Conservation (phyloP, 2,329 filamentous ascomycete species). For the Corynespora cassiicola region DNA sequence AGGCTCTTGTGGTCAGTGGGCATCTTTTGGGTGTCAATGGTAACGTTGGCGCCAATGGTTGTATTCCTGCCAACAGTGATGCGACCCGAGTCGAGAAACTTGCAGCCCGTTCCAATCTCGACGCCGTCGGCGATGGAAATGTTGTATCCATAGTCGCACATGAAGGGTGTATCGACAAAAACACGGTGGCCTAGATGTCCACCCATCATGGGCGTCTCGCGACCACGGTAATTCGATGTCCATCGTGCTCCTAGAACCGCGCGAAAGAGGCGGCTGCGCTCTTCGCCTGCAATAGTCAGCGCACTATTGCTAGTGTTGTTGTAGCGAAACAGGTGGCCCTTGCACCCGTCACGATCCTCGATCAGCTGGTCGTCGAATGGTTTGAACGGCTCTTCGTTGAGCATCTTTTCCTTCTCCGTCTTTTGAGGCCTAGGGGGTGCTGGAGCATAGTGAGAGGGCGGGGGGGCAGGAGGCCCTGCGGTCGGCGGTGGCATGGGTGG, state of each 20-base stretch:
- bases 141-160: conserved; percentile 96
- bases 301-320: conserved; percentile 83
- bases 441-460: conserved; percentile 28
- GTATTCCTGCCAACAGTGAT: conserved; percentile 82
- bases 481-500: conserved; percentile 23
- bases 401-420: conserved; percentile 90
- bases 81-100: conserved; percentile 83
- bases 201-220: conserved; percentile 44
- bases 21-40: conserved; percentile 78
- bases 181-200: conserved; percentile 77
- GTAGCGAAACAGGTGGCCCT: conserved; percentile 80
- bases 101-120: conserved; percentile 81
- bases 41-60: conserved; percentile 78
- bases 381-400: conserved; percentile 78
- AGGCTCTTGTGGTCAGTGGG: conserved; percentile 76
- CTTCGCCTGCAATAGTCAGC: conserved; percentile 68
- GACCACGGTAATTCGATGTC: conserved; percentile 39
- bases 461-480: conserved; percentile 26
- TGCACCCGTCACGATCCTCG: conserved; percentile 84
- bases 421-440: conserved; percentile 42
- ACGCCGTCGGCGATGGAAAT: conserved; percentile 86
- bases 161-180: conserved; percentile 85
- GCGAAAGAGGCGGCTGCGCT: conserved; percentile 73
- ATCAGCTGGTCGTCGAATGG: conserved; percentile 80
- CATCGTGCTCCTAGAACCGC: conserved; percentile 72